Evolutionary conservation across 345 rosid species (phyloP).

Genomic region (Camelina hispida): DNA sequence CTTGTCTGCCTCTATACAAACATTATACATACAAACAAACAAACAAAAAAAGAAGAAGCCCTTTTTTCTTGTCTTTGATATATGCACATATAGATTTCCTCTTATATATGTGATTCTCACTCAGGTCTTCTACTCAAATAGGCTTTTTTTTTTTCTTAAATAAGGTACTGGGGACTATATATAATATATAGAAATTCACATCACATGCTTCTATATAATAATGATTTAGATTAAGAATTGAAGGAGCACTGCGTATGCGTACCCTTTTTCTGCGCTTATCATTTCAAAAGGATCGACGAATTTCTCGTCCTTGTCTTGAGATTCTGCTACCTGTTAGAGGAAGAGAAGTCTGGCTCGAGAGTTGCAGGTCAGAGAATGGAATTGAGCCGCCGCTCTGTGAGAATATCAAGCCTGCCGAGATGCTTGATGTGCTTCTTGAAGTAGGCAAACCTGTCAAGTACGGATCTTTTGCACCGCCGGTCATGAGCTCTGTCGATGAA

Average conservation of each 20-base stretch:
- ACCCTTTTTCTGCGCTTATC: slow-evolving; percentile 29
- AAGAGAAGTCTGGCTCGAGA: slow-evolving; percentile 69
- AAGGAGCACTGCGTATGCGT: slow-evolving; percentile 34
- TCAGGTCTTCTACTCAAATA: slow-evolving; percentile 30
- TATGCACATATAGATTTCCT: slow-evolving; percentile 39
- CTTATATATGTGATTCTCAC: slow-evolving; percentile 39
- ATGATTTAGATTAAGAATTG: slow-evolving; percentile 40
- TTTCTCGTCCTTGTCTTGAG: slow-evolving; percentile 69
- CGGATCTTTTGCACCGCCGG: slow-evolving; percentile 63
- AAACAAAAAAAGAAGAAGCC: slow-evolving; percentile 2
- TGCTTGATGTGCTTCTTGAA: slow-evolving; percentile 63
- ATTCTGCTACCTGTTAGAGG: slow-evolving; percentile 71
- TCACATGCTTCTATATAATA: slow-evolving; percentile 39
- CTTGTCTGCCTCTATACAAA: slow-evolving; percentile 40
- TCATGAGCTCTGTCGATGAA: slow-evolving; percentile 60
- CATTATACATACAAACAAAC: slow-evolving; percentile 22
- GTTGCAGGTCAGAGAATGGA: slow-evolving; percentile 71
- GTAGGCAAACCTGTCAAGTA: slow-evolving; percentile 58
- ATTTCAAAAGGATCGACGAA: slow-evolving; percentile 70
- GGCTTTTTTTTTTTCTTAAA: neutral
- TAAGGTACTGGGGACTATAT: slow-evolving; percentile 1
- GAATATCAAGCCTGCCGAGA: slow-evolving; percentile 73
- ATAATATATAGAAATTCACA: slow-evolving; percentile 28
- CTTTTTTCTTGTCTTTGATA: slow-evolving; percentile 23
- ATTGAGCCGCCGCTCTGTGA: slow-evolving; percentile 64